Conservation (phyloP, 345 rosid genomes). For the Lepidium aucheri region DNA sequence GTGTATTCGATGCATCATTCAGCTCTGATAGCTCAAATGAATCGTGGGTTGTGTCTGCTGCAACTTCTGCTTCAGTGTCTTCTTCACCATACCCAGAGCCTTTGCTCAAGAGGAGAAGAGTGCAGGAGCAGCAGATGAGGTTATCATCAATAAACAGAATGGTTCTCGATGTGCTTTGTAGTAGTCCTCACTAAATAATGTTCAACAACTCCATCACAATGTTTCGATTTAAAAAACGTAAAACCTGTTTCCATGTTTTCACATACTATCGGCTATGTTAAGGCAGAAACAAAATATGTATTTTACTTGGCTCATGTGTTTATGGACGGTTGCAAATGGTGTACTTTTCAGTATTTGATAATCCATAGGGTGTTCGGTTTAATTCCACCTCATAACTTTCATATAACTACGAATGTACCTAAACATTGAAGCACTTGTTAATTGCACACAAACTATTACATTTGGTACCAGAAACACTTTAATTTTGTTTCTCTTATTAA, state of each 20-base stretch:
- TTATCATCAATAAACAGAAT: slow-evolving; percentile 50
- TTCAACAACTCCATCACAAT: neutral
- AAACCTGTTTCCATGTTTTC: slow-evolving; percentile 4
- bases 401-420: too few species aligned
- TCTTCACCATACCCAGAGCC: slow-evolving; percentile 40
- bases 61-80: slow-evolving; percentile 8
- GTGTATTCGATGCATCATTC: slow-evolving; percentile 56
- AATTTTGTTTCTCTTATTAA: too few species aligned
- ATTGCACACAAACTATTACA: too few species aligned
- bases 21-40: slow-evolving; percentile 69
- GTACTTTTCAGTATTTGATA: slow-evolving; percentile 7
- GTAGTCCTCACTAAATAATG: slow-evolving; percentile 50
- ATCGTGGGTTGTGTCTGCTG: slow-evolving; percentile 40
- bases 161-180: slow-evolving; percentile 34
- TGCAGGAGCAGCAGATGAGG: slow-evolving; percentile 63
- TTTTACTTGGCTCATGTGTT: slow-evolving; percentile 7
- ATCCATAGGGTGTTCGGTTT: too few species aligned
- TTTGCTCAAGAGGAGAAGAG: slow-evolving; percentile 55
- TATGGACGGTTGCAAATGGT: slow-evolving; percentile 9
- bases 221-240: neutral
- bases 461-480: too few species aligned
- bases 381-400: too few species aligned
- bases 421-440: too few species aligned
- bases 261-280: slow-evolving; percentile 1
- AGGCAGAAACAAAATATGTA: slow-evolving; percentile 3